Evolutionary conservation across 768 basidiomycete genomes (phyloP).

Genomic region (Kwoniella europaea): DNA sequence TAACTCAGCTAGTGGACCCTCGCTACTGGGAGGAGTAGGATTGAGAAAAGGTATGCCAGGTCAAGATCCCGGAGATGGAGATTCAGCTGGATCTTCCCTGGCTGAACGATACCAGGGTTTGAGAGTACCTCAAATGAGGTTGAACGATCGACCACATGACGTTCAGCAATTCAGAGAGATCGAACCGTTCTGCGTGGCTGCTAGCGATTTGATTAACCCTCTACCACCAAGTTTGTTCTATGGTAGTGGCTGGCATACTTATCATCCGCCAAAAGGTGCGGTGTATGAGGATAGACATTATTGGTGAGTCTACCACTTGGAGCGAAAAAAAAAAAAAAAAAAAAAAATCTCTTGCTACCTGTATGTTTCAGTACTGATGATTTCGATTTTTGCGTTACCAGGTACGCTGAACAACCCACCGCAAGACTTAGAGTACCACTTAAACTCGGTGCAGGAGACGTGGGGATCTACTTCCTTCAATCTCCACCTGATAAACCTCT

Average conservation of each 20-base stretch:
- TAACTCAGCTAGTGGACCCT: conserved; percentile 59
- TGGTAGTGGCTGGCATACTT: conserved; percentile 86
- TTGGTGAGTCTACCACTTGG: conserved; percentile 70
- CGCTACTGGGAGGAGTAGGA: conserved; percentile 83
- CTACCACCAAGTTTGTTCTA: conserved; percentile 91
- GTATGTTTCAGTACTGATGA: neutral
- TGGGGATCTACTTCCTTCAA: conserved; percentile 85
- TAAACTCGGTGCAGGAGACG: conserved; percentile 82
- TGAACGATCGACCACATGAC: conserved; percentile 65
- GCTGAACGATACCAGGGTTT: conserved; percentile 59
- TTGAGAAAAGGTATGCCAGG: conserved; percentile 71
- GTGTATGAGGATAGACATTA: conserved; percentile 73
- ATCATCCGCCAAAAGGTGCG: conserved; percentile 67
- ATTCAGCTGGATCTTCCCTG: conserved; percentile 43
- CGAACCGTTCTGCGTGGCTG: conserved; percentile 87
- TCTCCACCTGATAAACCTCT: conserved; percentile 66
- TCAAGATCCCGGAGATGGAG: conserved; percentile 57
- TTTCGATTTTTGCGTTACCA: neutral
- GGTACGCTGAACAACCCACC: conserved; percentile 78
- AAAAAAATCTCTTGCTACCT: too few relatives aligned
- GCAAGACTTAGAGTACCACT: conserved; percentile 82
- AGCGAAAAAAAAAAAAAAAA: too few relatives aligned
- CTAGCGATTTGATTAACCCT: conserved; percentile 98
- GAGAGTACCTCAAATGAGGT: conserved; percentile 73
- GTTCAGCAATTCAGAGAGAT: conserved; percentile 75